phyloP scores from a whole-genome alignment of 345 rosid species.

The Turritis glabra region DNA sequence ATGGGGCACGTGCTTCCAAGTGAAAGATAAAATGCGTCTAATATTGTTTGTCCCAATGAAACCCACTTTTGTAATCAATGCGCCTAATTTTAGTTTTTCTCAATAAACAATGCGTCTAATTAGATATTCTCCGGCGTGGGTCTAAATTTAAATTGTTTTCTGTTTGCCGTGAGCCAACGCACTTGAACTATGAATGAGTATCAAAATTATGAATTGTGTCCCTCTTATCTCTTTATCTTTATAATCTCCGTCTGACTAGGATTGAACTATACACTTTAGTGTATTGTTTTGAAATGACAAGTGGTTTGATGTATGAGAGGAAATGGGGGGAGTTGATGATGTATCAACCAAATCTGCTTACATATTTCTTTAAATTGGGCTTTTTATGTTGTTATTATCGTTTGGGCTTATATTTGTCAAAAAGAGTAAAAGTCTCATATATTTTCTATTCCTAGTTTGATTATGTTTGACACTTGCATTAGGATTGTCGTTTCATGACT shows the following conservation, averaged over 20 bases:
- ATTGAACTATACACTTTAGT: background rate
- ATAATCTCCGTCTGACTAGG: background rate
- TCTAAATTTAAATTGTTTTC: background rate
- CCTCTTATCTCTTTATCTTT: constrained; percentile 7
- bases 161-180: constrained; percentile 8
- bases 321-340: background rate
- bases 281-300: background rate
- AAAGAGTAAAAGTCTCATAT: background rate
- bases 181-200: constrained; percentile 12
- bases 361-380: background rate
- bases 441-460: background rate
- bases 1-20: background rate
- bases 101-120: constrained; percentile 6
- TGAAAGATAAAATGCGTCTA: background rate
- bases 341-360: constrained; percentile 8
- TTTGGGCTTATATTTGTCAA: constrained; percentile 6
- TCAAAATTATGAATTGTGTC: background rate
- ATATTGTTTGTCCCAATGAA: background rate
- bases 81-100: background rate
- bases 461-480: no score
- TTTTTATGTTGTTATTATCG: background rate
- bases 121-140: background rate
- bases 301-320: background rate
- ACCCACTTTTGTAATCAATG: background rate
- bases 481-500: no score